Percentiles rank a stretch among this genome's conserved stretches.
These are phyloP conservation scores for Przewalskia tangutica DNA, from an alignment of 257 asterid species.

Conservation along the genomic window DNA sequence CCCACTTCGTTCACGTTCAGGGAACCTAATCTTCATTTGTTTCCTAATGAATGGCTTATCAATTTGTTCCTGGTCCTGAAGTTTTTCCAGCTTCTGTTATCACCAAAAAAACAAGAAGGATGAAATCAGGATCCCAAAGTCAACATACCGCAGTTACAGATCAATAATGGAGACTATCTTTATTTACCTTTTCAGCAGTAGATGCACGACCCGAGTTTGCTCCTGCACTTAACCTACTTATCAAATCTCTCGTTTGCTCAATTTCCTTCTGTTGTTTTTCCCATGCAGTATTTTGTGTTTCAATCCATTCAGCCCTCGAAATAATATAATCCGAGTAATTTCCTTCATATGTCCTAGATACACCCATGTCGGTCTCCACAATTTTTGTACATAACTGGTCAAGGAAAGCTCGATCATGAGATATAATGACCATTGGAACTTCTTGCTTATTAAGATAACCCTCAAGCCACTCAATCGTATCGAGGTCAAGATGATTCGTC, in stretches of 20 bases:
- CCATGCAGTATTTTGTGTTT: slow-evolving; percentile 91
- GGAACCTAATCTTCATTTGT: slow-evolving; percentile 98
- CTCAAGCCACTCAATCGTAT: slow-evolving; percentile 97
- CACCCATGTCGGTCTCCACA: slow-evolving; percentile 96
- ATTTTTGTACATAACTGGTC: slow-evolving; percentile 93
- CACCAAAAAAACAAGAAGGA: neutral
- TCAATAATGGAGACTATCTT: neutral
- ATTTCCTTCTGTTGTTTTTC: slow-evolving; percentile 95
- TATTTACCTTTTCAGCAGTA: slow-evolving; percentile 84
- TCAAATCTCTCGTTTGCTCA: slow-evolving; percentile 66
- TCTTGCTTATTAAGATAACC: slow-evolving; percentile 85
- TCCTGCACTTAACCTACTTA: slow-evolving; percentile 81
- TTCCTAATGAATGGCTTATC: slow-evolving; percentile 96
- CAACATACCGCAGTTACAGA: neutral
- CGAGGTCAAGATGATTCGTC: slow-evolving; percentile 96
- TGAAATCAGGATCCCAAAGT: neutral
- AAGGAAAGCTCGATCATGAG: slow-evolving; percentile 96
- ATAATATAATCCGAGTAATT: slow-evolving; percentile 69
- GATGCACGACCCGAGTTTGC: slow-evolving; percentile 99
- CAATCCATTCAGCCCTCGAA: slow-evolving; percentile 74
- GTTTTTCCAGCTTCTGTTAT: slow-evolving; percentile 90
- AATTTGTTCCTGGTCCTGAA: slow-evolving; percentile 77
- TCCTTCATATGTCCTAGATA: slow-evolving; percentile 77
- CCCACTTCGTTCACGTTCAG: slow-evolving; percentile 96
- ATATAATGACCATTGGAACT: slow-evolving; percentile 98